Evolutionary conservation across 495 filamentous ascomycete species (phyloP).

Genomic region (Penicillium alfredii): DNA sequence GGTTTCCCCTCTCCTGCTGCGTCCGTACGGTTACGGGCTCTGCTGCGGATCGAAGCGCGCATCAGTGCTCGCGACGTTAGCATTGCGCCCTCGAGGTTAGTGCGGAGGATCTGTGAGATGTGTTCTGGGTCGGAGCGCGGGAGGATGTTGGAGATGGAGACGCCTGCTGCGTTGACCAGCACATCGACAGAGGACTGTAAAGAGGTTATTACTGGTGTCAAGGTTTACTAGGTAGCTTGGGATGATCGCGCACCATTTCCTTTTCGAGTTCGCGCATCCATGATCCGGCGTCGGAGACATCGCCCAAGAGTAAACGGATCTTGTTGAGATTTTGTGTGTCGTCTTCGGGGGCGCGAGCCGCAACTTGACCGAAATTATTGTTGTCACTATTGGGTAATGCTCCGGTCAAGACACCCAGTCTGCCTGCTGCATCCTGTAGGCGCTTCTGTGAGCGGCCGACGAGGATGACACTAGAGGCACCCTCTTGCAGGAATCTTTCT

Average conservation of each 20-base stretch:
- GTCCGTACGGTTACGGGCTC: constrained; percentile 23
- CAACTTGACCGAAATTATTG: constrained; percentile 4
- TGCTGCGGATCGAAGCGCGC: constrained; percentile 35
- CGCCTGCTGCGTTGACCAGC: constrained; percentile 72
- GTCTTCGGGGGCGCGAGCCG: constrained; percentile 18
- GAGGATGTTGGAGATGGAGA: constrained; percentile 55
- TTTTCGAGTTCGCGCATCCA: constrained; percentile 44
- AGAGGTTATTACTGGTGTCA: constrained; percentile 1
- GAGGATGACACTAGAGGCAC: constrained; percentile 50
- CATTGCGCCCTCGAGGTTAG: constrained; percentile 70
- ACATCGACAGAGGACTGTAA: constrained; percentile 48
- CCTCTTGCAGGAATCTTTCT: constrained; percentile 55
- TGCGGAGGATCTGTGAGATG: constrained; percentile 43
- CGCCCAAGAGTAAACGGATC: constrained; percentile 38
- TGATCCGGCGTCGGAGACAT: constrained; percentile 37
- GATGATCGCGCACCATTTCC: constrained; percentile 29
- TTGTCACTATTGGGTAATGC: constrained; percentile 1
- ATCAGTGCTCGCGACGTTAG: constrained; percentile 53
- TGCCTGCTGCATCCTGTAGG: constrained; percentile 33
- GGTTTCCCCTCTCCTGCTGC: constrained; percentile 1
- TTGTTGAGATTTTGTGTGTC: constrained; percentile 13
- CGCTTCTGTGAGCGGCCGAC: constrained; percentile 40
- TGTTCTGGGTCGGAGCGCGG: too few relatives aligned
- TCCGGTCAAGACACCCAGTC: constrained; percentile 6
- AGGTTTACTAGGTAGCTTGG: not conserved